These are phyloP conservation scores for Dalechampia spathulata DNA, from an alignment of 441 rosid genomes.

Conservation along the genomic window DNA sequence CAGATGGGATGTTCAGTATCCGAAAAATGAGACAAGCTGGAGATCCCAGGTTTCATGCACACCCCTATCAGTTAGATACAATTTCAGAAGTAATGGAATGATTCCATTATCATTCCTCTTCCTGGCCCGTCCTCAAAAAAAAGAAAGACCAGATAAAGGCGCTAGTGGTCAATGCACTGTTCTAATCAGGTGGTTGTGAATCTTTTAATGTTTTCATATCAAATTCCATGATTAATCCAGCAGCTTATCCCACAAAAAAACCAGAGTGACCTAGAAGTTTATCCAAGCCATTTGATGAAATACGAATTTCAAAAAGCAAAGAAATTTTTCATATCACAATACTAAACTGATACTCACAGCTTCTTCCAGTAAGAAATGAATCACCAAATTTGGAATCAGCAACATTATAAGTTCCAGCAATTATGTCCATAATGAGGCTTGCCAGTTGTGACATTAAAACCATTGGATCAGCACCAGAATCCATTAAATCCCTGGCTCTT, in stretches of 20 bases:
- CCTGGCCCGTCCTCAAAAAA: too few relatives aligned
- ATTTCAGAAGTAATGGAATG: neutral
- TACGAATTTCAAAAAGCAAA: neutral
- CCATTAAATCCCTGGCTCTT: conserved; percentile 91
- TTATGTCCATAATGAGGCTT: conserved; percentile 93
- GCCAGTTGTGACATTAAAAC: conserved; percentile 97
- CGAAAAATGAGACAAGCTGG: too few relatives aligned
- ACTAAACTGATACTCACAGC: conserved; percentile 48
- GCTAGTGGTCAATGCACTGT: neutral
- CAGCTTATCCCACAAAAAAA: neutral
- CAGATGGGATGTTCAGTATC: too few relatives aligned
- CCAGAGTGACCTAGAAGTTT: neutral
- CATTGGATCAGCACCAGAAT: conserved; percentile 91
- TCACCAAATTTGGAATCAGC: conserved; percentile 40
- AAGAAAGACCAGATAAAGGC: neutral
- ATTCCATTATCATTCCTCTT: too few relatives aligned
- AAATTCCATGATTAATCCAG: neutral
- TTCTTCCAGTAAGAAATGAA: conserved; percentile 51
- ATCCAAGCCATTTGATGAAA: neutral
- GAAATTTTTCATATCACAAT: neutral
- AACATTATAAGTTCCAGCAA: conserved; percentile 74
- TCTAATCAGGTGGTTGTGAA: neutral
- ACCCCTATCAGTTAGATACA: neutral
- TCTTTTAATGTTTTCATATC: neutral
- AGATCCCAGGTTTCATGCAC: too few relatives aligned